Base-by-base conservation (phyloP, 176 grass and related monocot species). In the Areca catechu region DNA sequence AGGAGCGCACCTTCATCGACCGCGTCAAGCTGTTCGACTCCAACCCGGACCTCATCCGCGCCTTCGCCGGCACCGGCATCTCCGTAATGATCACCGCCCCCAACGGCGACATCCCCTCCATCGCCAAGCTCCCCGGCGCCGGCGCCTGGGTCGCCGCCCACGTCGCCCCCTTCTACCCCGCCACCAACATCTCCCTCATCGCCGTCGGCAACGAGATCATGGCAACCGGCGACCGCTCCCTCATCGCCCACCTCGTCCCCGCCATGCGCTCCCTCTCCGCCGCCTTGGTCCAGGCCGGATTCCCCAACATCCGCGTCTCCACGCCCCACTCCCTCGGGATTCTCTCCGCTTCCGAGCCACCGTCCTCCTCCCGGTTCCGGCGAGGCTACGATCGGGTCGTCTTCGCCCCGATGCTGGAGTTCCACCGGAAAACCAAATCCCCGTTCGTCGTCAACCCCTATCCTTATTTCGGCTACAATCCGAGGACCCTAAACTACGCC, bases 1-100 rank as follows among this genome's bases (percentile, higher is more conserved):
- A 69, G 22, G n/a, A 70, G 7, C 7, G 48, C 3, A 90, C 83
- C 51, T 50, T 34, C 57, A 85, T 88, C 86, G 28, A 83, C 50
- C 71, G 80, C 61, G 80, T 97, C 15, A 97, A 97, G 86, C 74
- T 97, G 15, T 97, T 82, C 83, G 92, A 97, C 65, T 65, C 83
- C 34, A 97, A 97, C 69, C 92, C 92, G 0, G 30, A 71, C 72
- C 77, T 97, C 77, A 76, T 97, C 62, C 54, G 68, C 18, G 86
- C 86, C 50, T 91, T 97, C 71, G 80, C 92, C 68, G 24, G 61
- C 66, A 75, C 83, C 53, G 66, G 23, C 19, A 59, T 90, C 74
- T 65, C 86, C 1, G 24, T 90, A 20, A 67, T 63, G 53, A 67
- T 96, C 30, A 84, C 86, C 34, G 65, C 78, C 77, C 80, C 83